These are phyloP conservation scores for Nymphaea thermarum DNA, from an alignment of 164 flowering plant genomes.

Conservation along the genomic window DNA sequence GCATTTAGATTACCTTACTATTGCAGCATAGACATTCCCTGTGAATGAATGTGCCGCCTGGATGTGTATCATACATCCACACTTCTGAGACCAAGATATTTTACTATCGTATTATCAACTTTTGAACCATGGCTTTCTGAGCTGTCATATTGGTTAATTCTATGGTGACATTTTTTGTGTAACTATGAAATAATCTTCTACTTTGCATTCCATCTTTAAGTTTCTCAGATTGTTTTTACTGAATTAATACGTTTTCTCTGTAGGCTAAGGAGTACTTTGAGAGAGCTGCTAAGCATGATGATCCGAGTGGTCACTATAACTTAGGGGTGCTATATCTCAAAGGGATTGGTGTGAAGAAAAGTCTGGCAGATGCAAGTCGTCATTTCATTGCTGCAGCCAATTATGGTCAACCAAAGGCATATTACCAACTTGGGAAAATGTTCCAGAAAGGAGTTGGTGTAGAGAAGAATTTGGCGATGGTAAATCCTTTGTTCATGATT, in stretches of 20 bases:
- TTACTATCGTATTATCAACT: neutral
- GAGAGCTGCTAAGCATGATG: slow-evolving; percentile 78
- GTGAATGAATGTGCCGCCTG: too few species aligned
- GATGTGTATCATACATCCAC: neutral
- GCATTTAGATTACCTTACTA: too few species aligned
- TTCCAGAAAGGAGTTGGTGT: slow-evolving; percentile 90
- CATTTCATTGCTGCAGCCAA: slow-evolving; percentile 66
- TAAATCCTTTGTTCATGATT: slow-evolving; percentile 15
- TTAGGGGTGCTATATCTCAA: slow-evolving; percentile 91
- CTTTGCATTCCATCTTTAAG: too few species aligned
- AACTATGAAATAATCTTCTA: neutral
- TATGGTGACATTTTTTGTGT: too few species aligned
- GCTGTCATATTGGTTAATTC: neutral
- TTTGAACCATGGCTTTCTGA: neutral
- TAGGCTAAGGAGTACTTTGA: slow-evolving; percentile 97
- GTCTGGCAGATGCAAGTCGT: slow-evolving; percentile 50
- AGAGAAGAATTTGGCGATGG: slow-evolving; percentile 68
- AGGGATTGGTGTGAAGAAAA: slow-evolving; percentile 84
- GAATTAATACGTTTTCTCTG: slow-evolving; percentile 4
- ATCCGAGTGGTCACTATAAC: slow-evolving; percentile 88
- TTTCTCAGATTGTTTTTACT: neutral
- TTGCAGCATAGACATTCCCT: too few species aligned
- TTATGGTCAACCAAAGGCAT: slow-evolving; percentile 93
- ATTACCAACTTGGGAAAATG: slow-evolving; percentile 95
- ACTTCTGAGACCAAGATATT: neutral